Evolutionary conservation across 208 protist genomes (phyloP).

Genomic region (Leishmania arabica): DNA sequence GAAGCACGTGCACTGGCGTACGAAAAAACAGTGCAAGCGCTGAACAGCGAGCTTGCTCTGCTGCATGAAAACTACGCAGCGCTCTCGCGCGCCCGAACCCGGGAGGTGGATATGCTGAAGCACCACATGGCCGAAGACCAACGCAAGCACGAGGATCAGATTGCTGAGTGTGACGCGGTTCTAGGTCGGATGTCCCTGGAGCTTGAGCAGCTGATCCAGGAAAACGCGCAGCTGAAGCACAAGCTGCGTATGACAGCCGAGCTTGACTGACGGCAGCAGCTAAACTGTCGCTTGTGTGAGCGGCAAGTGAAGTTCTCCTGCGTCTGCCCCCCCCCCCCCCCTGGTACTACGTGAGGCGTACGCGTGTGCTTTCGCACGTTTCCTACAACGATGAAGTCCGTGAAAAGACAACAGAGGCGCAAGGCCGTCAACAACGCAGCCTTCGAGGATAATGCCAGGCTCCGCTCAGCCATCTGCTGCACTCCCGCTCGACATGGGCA

Average conservation of each 20-base stretch:
- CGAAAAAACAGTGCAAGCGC: constrained; percentile 52
- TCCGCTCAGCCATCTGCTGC: not conserved
- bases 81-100: constrained; percentile 15
- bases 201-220: constrained; percentile 62
- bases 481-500: not conserved
- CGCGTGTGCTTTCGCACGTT: not conserved
- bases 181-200: constrained; percentile 57
- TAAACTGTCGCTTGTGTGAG: not conserved
- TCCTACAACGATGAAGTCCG: not conserved
- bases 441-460: not conserved
- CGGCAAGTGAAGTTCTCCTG: not conserved
- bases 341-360: not conserved
- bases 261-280: not conserved
- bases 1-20: constrained; percentile 38
- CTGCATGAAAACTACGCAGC: constrained; percentile 38
- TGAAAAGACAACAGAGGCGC: not conserved
- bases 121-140: constrained; percentile 8
- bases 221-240: constrained; percentile 68
- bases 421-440: not conserved
- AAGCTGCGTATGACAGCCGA: constrained; percentile 16
- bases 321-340: not conserved
- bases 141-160: constrained; percentile 29
- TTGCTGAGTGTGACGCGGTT: constrained; percentile 65
- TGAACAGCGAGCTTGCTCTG: constrained; percentile 57
- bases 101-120: constrained; percentile 15